Evolutionary conservation across 306 rosid genomes (phyloP).

Genomic region (Cyclanthera cordifolia): DNA sequence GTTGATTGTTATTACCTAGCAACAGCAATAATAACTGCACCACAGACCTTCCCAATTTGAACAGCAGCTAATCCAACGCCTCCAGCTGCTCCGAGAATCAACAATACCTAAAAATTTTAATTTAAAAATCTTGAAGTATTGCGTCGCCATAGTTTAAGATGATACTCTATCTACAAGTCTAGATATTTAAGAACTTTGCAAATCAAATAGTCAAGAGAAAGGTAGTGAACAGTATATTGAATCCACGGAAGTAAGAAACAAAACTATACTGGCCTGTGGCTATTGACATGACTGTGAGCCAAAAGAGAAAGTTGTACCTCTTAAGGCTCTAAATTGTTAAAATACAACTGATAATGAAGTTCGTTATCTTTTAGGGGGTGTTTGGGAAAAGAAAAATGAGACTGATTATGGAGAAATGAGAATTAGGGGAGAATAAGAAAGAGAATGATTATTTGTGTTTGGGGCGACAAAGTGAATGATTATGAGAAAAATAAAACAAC

Average conservation of each 20-base stretch:
- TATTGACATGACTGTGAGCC: neutral
- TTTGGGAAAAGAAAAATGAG: too few relatives aligned
- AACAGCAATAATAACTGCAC: slow-evolving; percentile 81
- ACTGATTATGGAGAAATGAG: too few relatives aligned
- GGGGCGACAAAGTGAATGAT: too few relatives aligned
- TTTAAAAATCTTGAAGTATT: neutral
- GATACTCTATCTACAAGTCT: neutral
- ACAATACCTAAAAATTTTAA: slow-evolving; percentile 41
- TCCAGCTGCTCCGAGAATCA: slow-evolving; percentile 95
- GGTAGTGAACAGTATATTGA: neutral
- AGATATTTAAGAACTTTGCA: neutral
- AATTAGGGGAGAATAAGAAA: too few relatives aligned
- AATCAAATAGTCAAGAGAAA: neutral
- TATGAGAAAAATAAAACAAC: too few relatives aligned
- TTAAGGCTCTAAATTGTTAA: neutral
- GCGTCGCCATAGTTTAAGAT: neutral
- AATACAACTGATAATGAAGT: neutral
- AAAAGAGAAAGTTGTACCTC: neutral
- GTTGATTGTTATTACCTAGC: slow-evolving; percentile 46
- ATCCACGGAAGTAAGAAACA: neutral
- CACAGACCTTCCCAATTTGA: slow-evolving; percentile 77
- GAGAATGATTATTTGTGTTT: too few relatives aligned
- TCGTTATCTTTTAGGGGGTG: neutral
- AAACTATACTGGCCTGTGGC: neutral
- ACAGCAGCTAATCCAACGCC: slow-evolving; percentile 93